These are phyloP conservation scores for Lasiosphaeria ovina DNA, from an alignment of 495 filamentous ascomycete genomes.

Conservation along the genomic window DNA sequence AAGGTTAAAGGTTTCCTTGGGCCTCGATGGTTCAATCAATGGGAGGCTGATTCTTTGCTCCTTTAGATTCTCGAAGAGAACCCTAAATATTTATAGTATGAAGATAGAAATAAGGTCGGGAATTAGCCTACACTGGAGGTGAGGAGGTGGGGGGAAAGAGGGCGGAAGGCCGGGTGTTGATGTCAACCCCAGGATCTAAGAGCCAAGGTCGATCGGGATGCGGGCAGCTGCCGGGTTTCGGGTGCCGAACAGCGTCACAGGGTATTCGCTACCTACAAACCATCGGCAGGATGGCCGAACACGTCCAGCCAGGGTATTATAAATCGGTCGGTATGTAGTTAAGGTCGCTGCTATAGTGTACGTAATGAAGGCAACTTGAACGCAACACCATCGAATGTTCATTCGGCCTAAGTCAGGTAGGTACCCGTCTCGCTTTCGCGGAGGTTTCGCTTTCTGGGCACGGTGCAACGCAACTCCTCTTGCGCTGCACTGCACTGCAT, in stretches of 20 bases:
- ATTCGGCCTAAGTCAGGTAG: too few relatives aligned
- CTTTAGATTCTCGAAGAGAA: too few relatives aligned
- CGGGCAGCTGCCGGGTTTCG: neutral
- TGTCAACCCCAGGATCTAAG: neutral
- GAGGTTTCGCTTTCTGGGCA: too few relatives aligned
- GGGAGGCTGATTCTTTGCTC: too few relatives aligned
- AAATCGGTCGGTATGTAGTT: too few relatives aligned
- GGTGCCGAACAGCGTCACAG: neutral
- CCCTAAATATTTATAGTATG: neutral
- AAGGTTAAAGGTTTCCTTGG: neutral
- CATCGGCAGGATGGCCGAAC: neutral
- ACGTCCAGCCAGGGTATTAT: too few relatives aligned
- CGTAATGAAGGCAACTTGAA: too few relatives aligned
- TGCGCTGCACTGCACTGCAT: too few relatives aligned
- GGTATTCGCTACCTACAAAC: neutral
- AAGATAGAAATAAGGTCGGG: neutral
- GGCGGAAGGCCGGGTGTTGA: neutral
- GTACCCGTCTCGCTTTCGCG: too few relatives aligned
- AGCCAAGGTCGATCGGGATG: neutral
- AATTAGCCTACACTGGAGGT: slow-evolving; percentile 3
- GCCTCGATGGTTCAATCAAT: slow-evolving; percentile 1
- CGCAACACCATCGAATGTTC: too few relatives aligned
- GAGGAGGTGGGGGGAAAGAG: neutral
- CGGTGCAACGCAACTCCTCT: too few relatives aligned
- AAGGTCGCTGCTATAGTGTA: too few relatives aligned